Base-by-base conservation (phyloP, 2,329 filamentous ascomycete species). In the Trichoderma harzianum region DNA sequence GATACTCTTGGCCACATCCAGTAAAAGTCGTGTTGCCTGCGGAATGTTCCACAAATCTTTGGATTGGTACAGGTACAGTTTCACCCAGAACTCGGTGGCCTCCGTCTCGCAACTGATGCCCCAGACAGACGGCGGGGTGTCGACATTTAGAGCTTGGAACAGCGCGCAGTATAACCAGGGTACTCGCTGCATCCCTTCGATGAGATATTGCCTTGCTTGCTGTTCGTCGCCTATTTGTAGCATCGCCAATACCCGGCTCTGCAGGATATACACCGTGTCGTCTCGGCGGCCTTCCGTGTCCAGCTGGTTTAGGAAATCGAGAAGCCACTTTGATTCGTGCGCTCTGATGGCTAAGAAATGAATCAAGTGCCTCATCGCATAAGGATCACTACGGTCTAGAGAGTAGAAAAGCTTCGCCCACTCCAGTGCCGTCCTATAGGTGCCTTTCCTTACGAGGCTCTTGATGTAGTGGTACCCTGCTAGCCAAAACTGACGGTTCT, bases 401-500 rank as follows among this genome's bases (percentile, higher is more conserved):
- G 91, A 89, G 34, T 97, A 86, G 11, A 98, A 84, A 7, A 98
- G 83, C 82, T 96, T 97, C 7, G 93, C 89, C 95, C 96, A 99
- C 81, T 98, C 96, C 62, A 97, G 90, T 0, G 94, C 94, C 1
- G 96, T 98, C 61, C 94, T 88, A 86, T 94, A 97, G 1, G 95
- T 98, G n/a, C 95, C 94, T 76, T 97, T 95, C 82, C 94, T 91
- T 18, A 94, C 87, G 26, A 99, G 85, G 75, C 93, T 96, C 76
- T 89, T 89, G 76, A 98, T 91, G 77, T 98, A 98, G 75, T 95
- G 90, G 85, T 94, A 97, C 10, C 91, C 93, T 1, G 94, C 93
- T 43, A 98, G 89, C 91, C 93, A 97, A 74, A 99, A 90, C 80
- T 98, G 95, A 57, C 96, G 88, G 80, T 98, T 98, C 80, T 97